Evolutionary conservation across 495 filamentous ascomycete species (phyloP).

Genomic region (Tirmania nivea): DNA sequence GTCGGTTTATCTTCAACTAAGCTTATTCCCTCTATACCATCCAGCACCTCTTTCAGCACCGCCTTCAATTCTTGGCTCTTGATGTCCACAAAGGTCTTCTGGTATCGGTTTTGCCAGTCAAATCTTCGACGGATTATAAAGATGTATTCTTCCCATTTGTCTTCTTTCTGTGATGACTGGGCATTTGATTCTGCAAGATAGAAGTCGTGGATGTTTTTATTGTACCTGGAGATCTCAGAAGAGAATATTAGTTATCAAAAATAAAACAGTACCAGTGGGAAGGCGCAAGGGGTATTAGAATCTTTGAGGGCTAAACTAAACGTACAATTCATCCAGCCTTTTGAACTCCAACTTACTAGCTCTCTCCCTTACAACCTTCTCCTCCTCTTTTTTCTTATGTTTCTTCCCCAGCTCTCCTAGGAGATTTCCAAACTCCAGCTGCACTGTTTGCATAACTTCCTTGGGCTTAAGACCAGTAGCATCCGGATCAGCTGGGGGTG

Average conservation of each 20-base stretch:
- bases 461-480: too few relatives aligned
- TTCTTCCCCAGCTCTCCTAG: neutral
- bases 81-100: conserved; percentile 17
- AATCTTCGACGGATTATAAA: conserved; percentile 16
- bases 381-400: neutral
- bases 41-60: conserved; percentile 14
- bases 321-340: conserved; percentile 18
- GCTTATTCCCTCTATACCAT: conserved; percentile 10
- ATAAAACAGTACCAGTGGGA: neutral
- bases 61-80: conserved; percentile 13
- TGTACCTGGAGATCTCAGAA: conserved; percentile 7
- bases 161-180: conserved; percentile 9
- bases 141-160: conserved; percentile 17
- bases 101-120: conserved; percentile 18
- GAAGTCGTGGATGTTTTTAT: conserved; percentile 17
- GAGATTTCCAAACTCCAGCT: too few relatives aligned
- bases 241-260: neutral
- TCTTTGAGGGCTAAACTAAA: neutral
- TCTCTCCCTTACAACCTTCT: conserved; percentile 4
- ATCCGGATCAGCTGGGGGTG: too few relatives aligned
- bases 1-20: conserved; percentile 16
- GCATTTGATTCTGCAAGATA: conserved; percentile 14
- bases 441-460: too few relatives aligned
- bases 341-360: conserved; percentile 17
- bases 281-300: neutral